Evolutionary conservation across 1,284 basidiomycete genomes (phyloP).

Genomic region (Hymenochaete sp.): DNA sequence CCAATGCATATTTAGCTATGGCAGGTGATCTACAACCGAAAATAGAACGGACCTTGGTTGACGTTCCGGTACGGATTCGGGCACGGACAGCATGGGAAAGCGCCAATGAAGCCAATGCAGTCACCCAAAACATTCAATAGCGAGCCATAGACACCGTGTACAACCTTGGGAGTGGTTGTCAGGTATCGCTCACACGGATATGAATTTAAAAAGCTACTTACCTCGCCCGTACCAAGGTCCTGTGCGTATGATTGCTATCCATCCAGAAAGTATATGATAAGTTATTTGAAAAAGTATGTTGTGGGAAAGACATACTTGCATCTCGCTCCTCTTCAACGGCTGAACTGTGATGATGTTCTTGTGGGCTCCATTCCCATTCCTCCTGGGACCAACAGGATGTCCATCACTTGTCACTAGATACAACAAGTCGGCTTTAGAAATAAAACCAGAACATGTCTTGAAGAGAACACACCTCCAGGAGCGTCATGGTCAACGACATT

Average conservation of each 20-base stretch:
- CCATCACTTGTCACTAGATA: slow-evolving; percentile 49
- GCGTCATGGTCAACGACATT: slow-evolving; percentile 75
- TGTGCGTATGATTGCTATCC: slow-evolving; percentile 79
- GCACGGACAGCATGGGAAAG: slow-evolving; percentile 79
- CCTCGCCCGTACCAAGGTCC: slow-evolving; percentile 66
- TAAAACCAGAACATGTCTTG: slow-evolving; percentile 16
- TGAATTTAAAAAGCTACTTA: slow-evolving; percentile 20
- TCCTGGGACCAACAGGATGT: slow-evolving; percentile 25
- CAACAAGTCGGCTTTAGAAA: slow-evolving; percentile 10
- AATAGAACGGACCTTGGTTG: slow-evolving; percentile 50
- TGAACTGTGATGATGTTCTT: slow-evolving; percentile 60
- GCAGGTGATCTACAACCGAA: slow-evolving; percentile 6
- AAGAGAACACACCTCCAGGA: slow-evolving; percentile 44
- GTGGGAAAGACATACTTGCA: slow-evolving; percentile 52
- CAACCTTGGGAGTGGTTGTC: slow-evolving; percentile 39
- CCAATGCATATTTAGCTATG: slow-evolving; percentile 6
- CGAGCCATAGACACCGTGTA: slow-evolving; percentile 83
- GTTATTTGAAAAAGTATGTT: slow-evolving; percentile 14
- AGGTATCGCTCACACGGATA: slow-evolving; percentile 8
- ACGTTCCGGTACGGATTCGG: slow-evolving; percentile 76
- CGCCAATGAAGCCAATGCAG: slow-evolving; percentile 58
- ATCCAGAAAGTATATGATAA: too few species aligned
- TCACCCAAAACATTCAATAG: slow-evolving; percentile 62
- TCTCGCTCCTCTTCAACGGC: slow-evolving; percentile 73
- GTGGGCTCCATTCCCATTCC: slow-evolving; percentile 19